A percentile compares a stretch with the other conserved stretches of the same genome.
Evolutionary conservation across 2,329 filamentous ascomycete species (phyloP).

Genomic region (Graphilbum ipis-grandicollis): DNA sequence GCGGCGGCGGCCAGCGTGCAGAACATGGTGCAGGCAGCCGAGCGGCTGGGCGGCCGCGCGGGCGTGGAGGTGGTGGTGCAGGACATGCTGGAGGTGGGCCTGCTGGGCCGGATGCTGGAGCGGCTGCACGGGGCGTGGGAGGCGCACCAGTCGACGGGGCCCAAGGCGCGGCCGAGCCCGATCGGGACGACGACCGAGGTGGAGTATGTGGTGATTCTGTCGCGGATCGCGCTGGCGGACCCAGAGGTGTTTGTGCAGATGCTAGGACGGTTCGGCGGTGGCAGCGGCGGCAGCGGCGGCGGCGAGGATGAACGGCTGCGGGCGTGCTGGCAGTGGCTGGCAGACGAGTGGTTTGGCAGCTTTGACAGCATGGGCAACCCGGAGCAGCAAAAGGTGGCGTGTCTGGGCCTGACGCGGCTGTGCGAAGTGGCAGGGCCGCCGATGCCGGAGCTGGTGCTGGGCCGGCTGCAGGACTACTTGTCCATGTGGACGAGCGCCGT

Average conservation of each 20-base stretch:
- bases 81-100: conserved; percentile 46
- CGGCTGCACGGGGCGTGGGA: conserved; percentile 52
- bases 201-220: conserved; percentile 71
- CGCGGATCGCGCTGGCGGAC: conserved; percentile 58
- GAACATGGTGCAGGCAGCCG: conserved; percentile 44
- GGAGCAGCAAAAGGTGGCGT: conserved; percentile 52
- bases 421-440: conserved; percentile 45
- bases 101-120: conserved; percentile 46
- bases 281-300: not conserved
- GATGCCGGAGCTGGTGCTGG: conserved; percentile 38
- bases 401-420: conserved; percentile 54
- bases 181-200: conserved; percentile 63
- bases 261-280: conserved; percentile 22
- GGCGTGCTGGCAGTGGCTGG: conserved; percentile 41
- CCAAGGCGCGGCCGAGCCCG: conserved; percentile 42
- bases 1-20: conserved; percentile 45
- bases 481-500: conserved; percentile 59
- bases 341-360: conserved; percentile 48
- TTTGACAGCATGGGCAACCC: conserved; percentile 50
- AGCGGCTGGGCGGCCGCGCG: conserved; percentile 40
- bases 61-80: conserved; percentile 46
- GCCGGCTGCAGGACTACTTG: conserved; percentile 54
- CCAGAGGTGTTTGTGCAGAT: conserved; percentile 49
- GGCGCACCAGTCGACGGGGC: conserved; percentile 67
- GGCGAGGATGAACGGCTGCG: conserved; percentile 17